Evolutionary conservation across 1,284 basidiomycete genomes (phyloP), one percentile per base, ranked within the genome.

Genomic region (Cutaneotrichosporon sp.): DNA sequence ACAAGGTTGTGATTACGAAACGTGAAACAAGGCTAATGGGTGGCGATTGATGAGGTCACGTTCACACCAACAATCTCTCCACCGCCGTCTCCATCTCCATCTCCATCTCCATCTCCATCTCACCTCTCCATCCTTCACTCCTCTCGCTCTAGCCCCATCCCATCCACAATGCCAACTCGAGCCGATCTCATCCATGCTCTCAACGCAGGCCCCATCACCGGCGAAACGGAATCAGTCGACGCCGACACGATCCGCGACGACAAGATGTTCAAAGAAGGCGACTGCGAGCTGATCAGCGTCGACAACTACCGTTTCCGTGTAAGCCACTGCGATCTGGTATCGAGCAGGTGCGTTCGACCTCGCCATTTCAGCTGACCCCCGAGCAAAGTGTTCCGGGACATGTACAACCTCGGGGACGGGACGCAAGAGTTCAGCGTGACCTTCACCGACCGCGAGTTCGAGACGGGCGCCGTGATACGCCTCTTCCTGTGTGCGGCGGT

Each of bases 281-380:
- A 50, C 49, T 29, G 20, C 27, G 49, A 50, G 49, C 14, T 50
- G 20, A 50, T 50, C 49, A 29, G 20, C 27, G 49, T 25, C 27
- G 49, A 50, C 24, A 50, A 50, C 49, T 10, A 29, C 14, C 49
- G 49, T 3, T 33, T 50, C 25, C 49, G 49, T 18, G 49, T 50
- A 8, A 20, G 20, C 49, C 18, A n/a, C 8, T n/a, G 25, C 29
- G n/a, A 50, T 31, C 27, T 50, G 27, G 20, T 50, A 1, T 13
- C 49, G 2, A 7, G 9, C 18, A 50, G 49, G 49, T 50, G 10
- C 11, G 49, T 50, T n/a, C n/a, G n/a, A n/a, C n/a, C n/a, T n/a
- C n/a, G n/a, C n/a, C n/a, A n/a, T n/a, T n/a, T n/a, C n/a, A n/a
- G 18, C n/a, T 31, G 49, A 50, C 49, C 27, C 49, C 27, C 18